Percentiles rank a stretch among this genome's conserved stretches.
phyloP scores from a whole-genome alignment of 352 stramenopile species.

The Phytophthora pisi region DNA sequence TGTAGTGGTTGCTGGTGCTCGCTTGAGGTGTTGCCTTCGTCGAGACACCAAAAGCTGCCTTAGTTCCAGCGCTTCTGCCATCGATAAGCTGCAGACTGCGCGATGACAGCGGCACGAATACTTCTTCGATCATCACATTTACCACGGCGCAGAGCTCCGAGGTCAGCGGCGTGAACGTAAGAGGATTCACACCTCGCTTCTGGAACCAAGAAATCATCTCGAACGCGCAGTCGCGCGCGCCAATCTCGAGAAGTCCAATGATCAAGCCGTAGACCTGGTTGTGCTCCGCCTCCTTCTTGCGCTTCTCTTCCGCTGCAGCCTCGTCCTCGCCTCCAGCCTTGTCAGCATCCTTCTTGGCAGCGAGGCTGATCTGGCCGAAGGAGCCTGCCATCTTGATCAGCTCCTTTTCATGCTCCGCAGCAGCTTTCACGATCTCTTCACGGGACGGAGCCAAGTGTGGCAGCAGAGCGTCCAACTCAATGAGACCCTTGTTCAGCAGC shows the following conservation, averaged over 20 bases:
- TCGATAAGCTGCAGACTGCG: slow-evolving; percentile 52
- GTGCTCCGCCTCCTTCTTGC: slow-evolving; percentile 38
- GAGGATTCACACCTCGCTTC: slow-evolving; percentile 61
- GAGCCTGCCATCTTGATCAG: slow-evolving; percentile 54
- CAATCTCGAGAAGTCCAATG: slow-evolving; percentile 81
- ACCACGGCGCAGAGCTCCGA: slow-evolving; percentile 72
- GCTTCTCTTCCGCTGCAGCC: slow-evolving; percentile 28
- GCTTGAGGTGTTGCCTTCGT: slow-evolving; percentile 11
- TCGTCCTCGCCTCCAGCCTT: slow-evolving; percentile 35
- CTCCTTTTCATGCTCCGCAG: slow-evolving; percentile 57
- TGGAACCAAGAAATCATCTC: slow-evolving; percentile 86
- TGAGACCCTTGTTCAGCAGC: slow-evolving; percentile 80
- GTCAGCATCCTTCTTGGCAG: slow-evolving; percentile 53
- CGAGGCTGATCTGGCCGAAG: slow-evolving; percentile 82
- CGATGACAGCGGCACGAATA: slow-evolving; percentile 68
- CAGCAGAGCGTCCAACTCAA: slow-evolving; percentile 80
- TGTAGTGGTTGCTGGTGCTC: slow-evolving; percentile 30
- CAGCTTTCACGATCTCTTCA: slow-evolving; percentile 56
- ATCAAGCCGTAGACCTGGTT: slow-evolving; percentile 88
- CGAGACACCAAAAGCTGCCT: not conserved
- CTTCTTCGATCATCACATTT: slow-evolving; percentile 58
- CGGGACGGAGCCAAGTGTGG: slow-evolving; percentile 79
- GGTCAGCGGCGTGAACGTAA: slow-evolving; percentile 67
- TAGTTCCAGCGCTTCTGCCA: slow-evolving; percentile 5
- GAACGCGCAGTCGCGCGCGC: slow-evolving; percentile 63